A percentile compares a stretch with the other conserved stretches of the same genome.
These are phyloP conservation scores for Suillus americanus DNA, from an alignment of 768 basidiomycete species.

Conservation along the genomic window DNA sequence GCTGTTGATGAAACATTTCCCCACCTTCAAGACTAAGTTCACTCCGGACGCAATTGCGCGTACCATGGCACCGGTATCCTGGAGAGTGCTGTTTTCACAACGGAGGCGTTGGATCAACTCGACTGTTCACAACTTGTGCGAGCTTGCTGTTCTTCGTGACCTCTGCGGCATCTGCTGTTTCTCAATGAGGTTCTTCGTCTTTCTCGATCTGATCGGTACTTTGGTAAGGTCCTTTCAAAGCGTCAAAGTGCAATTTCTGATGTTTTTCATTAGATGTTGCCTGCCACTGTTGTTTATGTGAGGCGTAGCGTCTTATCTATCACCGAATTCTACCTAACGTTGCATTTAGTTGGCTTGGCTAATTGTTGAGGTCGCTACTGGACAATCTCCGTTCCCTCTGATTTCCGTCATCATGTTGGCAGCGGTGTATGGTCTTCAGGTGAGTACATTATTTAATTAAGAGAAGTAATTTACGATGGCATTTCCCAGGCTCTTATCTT, in stretches of 20 bases:
- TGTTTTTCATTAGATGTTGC: slow-evolving; percentile 42
- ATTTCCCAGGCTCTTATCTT: slow-evolving; percentile 55
- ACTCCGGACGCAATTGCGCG: slow-evolving; percentile 61
- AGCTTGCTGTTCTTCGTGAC: slow-evolving; percentile 60
- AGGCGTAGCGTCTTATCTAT: slow-evolving; percentile 20
- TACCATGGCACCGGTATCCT: slow-evolving; percentile 64
- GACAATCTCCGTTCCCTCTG: slow-evolving; percentile 52
- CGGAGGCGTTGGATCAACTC: slow-evolving; percentile 77
- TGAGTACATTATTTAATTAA: slow-evolving; percentile 15
- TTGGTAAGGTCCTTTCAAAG: slow-evolving; percentile 36
- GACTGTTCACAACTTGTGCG: slow-evolving; percentile 67
- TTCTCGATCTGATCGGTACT: slow-evolving; percentile 64
- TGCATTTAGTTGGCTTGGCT: slow-evolving; percentile 53
- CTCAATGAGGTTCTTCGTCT: slow-evolving; percentile 75
- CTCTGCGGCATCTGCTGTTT: slow-evolving; percentile 71
- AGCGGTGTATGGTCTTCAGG: slow-evolving; percentile 69
- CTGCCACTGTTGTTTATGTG: slow-evolving; percentile 63
- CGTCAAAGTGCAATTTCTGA: slow-evolving; percentile 11
- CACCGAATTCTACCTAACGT: slow-evolving; percentile 15
- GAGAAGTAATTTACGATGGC: slow-evolving; percentile 4
- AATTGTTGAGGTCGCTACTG: slow-evolving; percentile 54
- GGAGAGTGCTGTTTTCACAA: slow-evolving; percentile 61
- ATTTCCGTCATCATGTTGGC: slow-evolving; percentile 69
- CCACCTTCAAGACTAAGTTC: slow-evolving; percentile 68
- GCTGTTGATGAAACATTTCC: slow-evolving; percentile 69